Base-by-base conservation (phyloP, 805 yeast genomes). In the Spathaspora gorwiae region DNA sequence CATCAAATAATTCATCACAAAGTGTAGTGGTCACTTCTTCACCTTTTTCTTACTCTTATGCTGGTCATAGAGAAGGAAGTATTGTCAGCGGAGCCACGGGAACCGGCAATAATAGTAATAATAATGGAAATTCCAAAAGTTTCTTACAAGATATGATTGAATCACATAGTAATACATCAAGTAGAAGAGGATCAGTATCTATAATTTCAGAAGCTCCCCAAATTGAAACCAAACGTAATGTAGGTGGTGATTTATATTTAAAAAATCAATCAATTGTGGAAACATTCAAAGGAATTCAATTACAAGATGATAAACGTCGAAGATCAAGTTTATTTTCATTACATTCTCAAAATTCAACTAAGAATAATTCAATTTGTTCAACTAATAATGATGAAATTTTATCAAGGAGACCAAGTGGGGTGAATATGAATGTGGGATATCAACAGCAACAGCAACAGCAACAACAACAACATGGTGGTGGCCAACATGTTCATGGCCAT, bases 181-280 rank as follows among this genome's bases (percentile, higher is more conserved):
- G 64, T 47, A 54, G 65, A 35, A 54, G 69, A 24, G 64, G 66
- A 5, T 53, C 70, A 6, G 48, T 55, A 10, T 64, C 64, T 2
- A 39, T 51, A 30, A 29, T 46, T 12, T 37, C 48, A 1, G 74
- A 68, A 47, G 76, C 75, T 1, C 70, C 72, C 3, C 73, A 67
- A 52, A 61, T 72, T 29, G 76, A 72, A 51, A 72, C 76, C 2
- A 71, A 70, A 49, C 51, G 76, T 37, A 70, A 72, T 47, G 76
- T 71, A 6, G 75, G 67, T 2, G 76, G 76, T 10, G 75, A 72
- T 47, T 56, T 72, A 34, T 72, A 72, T 55, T 50, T 72, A 49
- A 61, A 57, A 42, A 72, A 70, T 48, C 76, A 72, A 48, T 61
- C 72, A 1, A 62, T 61, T 1, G 68, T 70, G 10, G 75, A 72